Conservation (phyloP, 139 green algal species). For the Chlorokybus atmophyticus region DNA sequence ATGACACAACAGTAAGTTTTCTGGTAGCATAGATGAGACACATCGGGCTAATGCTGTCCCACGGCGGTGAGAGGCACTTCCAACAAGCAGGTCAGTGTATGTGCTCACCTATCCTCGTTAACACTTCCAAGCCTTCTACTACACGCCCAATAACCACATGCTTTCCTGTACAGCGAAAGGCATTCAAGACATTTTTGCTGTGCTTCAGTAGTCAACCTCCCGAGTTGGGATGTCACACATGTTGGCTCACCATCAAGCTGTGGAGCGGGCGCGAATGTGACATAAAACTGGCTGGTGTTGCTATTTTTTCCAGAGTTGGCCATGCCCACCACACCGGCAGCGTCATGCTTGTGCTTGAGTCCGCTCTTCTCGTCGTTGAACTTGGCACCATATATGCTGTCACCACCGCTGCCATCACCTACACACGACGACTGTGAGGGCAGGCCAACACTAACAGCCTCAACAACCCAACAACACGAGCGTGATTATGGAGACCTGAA, state of each 20-base stretch:
- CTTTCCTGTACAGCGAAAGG: conserved; percentile 34
- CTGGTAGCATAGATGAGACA: too few relatives aligned
- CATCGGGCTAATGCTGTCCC: too few relatives aligned
- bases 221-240: not conserved
- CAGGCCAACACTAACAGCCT: too few relatives aligned
- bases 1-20: too few relatives aligned
- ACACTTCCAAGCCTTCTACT: conserved; percentile 54
- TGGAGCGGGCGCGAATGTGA: conserved; percentile 51
- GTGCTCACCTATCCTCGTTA: conserved; percentile 47
- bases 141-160: conserved; percentile 75
- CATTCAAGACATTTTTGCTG: not conserved
- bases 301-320: conserved; percentile 78
- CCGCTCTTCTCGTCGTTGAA: conserved; percentile 66
- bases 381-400: conserved; percentile 65
- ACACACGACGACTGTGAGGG: too few relatives aligned
- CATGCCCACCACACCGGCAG: conserved; percentile 53
- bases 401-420: conserved; percentile 63
- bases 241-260: conserved; percentile 40
- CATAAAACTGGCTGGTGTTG: conserved; percentile 77
- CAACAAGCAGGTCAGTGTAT: too few relatives aligned
- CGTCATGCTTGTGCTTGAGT: conserved; percentile 53
- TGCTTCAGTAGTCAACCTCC: not conserved
- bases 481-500: too few relatives aligned
- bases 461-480: too few relatives aligned
- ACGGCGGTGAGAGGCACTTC: too few relatives aligned